A percentile compares a stretch with the other conserved stretches of the same genome.
These are phyloP conservation scores for Pachyrhizus erosus DNA, from an alignment of 306 rosid genomes.

Conservation along the genomic window DNA sequence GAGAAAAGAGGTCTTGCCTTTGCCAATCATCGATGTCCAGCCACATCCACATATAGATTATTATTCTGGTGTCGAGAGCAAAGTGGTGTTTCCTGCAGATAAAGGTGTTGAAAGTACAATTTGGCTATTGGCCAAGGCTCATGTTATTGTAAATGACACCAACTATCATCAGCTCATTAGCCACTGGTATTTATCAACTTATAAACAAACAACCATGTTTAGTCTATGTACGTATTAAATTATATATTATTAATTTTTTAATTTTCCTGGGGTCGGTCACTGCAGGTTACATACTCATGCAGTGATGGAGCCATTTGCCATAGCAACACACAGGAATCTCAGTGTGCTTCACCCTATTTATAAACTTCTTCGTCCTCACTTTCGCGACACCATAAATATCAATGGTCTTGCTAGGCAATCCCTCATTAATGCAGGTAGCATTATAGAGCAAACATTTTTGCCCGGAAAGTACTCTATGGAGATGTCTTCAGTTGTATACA, in stretches of 20 bases:
- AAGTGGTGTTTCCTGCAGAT: constrained; percentile 54
- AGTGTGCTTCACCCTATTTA: constrained; percentile 53
- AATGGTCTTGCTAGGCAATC: constrained; percentile 50
- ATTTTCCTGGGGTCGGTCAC: constrained; percentile 47
- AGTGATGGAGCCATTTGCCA: no score
- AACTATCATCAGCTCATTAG: constrained; percentile 75
- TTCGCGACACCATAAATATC: constrained; percentile 51
- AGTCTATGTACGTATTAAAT: background rate
- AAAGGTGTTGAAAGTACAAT: constrained; percentile 59
- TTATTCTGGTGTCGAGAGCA: background rate
- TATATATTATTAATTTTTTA: background rate
- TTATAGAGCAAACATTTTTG: constrained; percentile 47
- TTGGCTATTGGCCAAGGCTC: constrained; percentile 79
- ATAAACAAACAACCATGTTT: background rate
- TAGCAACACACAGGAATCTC: constrained; percentile 46
- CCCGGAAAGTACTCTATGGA: constrained; percentile 33
- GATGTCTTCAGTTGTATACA: constrained; percentile 50
- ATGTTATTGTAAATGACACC: constrained; percentile 70
- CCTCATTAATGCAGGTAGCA: constrained; percentile 43
- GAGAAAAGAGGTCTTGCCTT: no score
- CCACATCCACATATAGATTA: no score
- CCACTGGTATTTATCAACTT: constrained; percentile 56
- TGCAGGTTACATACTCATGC: no score
- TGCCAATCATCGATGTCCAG: no score
- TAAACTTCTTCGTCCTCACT: constrained; percentile 51